Conservation (phyloP, 2,329 filamentous ascomycete genomes). For the Cladosporium sp. region DNA sequence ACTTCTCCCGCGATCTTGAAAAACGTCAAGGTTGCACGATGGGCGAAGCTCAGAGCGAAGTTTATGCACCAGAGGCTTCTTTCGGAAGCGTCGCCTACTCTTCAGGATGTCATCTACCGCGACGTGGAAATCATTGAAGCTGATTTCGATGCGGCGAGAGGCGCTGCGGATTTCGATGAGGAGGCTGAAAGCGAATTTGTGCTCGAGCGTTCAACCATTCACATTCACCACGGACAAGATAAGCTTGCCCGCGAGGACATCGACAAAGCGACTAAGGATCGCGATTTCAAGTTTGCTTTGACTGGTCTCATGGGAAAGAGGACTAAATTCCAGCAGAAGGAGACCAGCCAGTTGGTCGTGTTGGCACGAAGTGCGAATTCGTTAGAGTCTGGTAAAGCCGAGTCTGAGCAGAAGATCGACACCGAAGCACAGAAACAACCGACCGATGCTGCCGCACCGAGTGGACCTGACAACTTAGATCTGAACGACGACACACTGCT, state of each 20-base stretch:
- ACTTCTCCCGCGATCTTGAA: slow-evolving; percentile 45
- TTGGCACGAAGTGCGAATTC: slow-evolving; percentile 68
- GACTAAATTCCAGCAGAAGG: slow-evolving; percentile 73
- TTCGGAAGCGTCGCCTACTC: slow-evolving; percentile 55
- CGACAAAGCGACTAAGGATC: slow-evolving; percentile 59
- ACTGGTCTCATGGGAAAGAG: slow-evolving; percentile 83
- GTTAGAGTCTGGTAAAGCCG: not conserved
- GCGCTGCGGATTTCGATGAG: not conserved
- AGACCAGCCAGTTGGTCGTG: slow-evolving; percentile 83
- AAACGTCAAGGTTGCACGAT: slow-evolving; percentile 46
- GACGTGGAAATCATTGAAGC: slow-evolving; percentile 55
- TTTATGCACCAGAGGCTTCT: slow-evolving; percentile 68
- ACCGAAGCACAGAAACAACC: not conserved
- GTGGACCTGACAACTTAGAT: slow-evolving; percentile 54
- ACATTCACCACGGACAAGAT: slow-evolving; percentile 80
- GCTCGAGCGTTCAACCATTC: slow-evolving; percentile 75
- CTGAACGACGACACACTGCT: slow-evolving; percentile 91
- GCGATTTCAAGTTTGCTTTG: slow-evolving; percentile 73
- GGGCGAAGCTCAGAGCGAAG: slow-evolving; percentile 66
- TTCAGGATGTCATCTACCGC: slow-evolving; percentile 58
- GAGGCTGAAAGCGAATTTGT: slow-evolving; percentile 54
- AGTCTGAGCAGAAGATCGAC: not conserved
- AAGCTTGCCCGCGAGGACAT: slow-evolving; percentile 68
- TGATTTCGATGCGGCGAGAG: slow-evolving; percentile 23
- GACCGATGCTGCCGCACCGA: slow-evolving; percentile 11